A percentile compares a stretch with the other conserved stretches of the same genome.
phyloP scores from a whole-genome alignment of 1,139 yeast genomes.

The Diutina rugosa region DNA sequence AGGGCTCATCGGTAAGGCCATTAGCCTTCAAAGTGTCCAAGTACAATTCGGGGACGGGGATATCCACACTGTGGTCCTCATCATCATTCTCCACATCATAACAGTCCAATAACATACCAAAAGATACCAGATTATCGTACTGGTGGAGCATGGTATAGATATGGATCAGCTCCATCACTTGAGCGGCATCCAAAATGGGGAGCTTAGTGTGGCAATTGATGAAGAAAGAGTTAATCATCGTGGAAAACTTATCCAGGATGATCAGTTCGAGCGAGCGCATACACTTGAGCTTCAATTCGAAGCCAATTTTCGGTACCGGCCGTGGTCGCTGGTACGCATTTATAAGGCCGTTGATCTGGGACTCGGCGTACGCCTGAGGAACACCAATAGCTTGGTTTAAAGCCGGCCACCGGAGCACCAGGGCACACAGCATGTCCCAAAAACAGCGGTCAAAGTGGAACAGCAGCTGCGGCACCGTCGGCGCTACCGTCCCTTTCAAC shows the following conservation, averaged over 20 bases:
- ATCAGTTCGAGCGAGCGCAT: neutral
- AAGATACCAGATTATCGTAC: slow-evolving; percentile 11
- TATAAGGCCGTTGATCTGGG: neutral
- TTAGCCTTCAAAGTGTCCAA: slow-evolving; percentile 3
- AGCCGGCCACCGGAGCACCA: slow-evolving; percentile 23
- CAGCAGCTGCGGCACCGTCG: slow-evolving; percentile 1
- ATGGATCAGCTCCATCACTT: slow-evolving; percentile 19
- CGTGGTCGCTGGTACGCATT: neutral
- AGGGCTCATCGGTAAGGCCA: slow-evolving; percentile 10
- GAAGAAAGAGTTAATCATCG: slow-evolving; percentile 19
- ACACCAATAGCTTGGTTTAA: slow-evolving; percentile 11
- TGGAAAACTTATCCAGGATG: slow-evolving; percentile 4
- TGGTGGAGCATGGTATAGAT: slow-evolving; percentile 13
- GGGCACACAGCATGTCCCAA: slow-evolving; percentile 32
- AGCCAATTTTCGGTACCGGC: neutral
- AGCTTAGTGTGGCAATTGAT: slow-evolving; percentile 22
- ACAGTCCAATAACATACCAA: slow-evolving; percentile 10
- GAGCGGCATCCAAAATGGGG: slow-evolving; percentile 20
- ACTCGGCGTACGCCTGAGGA: slow-evolving; percentile 6
- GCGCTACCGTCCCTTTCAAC: slow-evolving; percentile 2
- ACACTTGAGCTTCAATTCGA: neutral
- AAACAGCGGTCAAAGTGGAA: slow-evolving; percentile 11
- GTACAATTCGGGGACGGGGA: slow-evolving; percentile 3
- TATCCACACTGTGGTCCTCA: slow-evolving; percentile 9
- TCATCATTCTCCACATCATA: slow-evolving; percentile 1